Base-by-base conservation (phyloP, 345 rosid species). In the Citrus medica region DNA sequence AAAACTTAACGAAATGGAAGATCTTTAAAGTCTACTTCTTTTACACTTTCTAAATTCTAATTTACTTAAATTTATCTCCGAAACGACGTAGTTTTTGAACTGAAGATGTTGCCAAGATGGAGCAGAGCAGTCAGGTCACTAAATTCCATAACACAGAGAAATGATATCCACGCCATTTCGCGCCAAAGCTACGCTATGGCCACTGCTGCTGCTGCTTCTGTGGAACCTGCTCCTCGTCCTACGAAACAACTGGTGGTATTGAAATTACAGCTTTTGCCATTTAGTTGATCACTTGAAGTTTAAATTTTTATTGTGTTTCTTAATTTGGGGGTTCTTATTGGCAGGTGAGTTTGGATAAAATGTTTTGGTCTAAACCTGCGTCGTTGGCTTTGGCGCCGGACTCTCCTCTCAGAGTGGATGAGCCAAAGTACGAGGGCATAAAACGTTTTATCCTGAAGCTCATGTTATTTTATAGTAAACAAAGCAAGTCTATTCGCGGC, bases 341-440 rank as follows among this genome's bases (percentile, higher is more conserved):
- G n/a, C 80, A 94, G 99, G 88, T 82, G 27, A 94, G 86, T 72
- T 80, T 89, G 90, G 89, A 94, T 79, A 96, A 86, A 84, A 62
- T 94, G 92, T 92, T 96, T 81, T 79, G 87, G 90, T 89, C 94
- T 33, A 92, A 91, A 87, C 99, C 99, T 38, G 86, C 86, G 81
- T 96, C 99, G 5, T 80, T 96, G 85, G 94, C 99, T 78, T 80
- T 96, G 81, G 85, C 94, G 28, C 79, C 76, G 64, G 93, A 87
- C 67, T 94, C 99, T 59, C 89, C 92, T 16, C 86, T 86, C 42
- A 87, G 97, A 84, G 25, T 94, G 30, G 92, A 96, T 56, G 97
- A 94, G 74, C 97, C 98, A 14, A 80, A 87, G 40, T 94, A 88
- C 75, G 86, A 83, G 60, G 98, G 99, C 53, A 9, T 94, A 32